Percentiles rank a stretch among this genome's conserved stretches.
Conservation (phyloP, 139 green algal genomes). For the Trebouxia sp. region DNA sequence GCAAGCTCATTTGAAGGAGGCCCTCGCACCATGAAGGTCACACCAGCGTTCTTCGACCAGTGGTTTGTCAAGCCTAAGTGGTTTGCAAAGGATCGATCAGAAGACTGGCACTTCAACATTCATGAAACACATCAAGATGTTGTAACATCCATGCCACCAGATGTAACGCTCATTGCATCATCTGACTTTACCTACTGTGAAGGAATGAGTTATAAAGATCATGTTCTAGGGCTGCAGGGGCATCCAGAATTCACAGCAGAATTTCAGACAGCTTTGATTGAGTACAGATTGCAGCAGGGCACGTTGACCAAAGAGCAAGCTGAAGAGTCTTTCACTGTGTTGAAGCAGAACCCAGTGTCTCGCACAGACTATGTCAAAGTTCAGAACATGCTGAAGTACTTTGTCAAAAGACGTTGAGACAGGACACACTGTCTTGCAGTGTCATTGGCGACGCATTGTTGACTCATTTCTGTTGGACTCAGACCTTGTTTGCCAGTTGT, state of each 20-base stretch:
- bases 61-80: constrained; percentile 7
- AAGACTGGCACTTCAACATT: constrained; percentile 9
- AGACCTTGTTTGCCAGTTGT: not conserved
- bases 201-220: not conserved
- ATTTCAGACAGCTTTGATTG: constrained; percentile 11
- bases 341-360: not conserved
- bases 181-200: constrained; percentile 18
- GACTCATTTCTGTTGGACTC: not conserved
- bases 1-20: not conserved
- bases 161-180: not conserved
- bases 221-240: constrained; percentile 1
- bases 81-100: not conserved
- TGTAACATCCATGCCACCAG: constrained; percentile 10
- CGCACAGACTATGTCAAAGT: not conserved
- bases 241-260: constrained; percentile 29
- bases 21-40: not conserved
- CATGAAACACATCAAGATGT: constrained; percentile 26
- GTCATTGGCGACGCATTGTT: no score
- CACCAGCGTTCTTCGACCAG: not conserved
- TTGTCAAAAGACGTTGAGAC: not conserved
- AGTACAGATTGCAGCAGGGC: not conserved
- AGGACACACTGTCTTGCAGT: not conserved
- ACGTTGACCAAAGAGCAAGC: not conserved
- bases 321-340: not conserved
- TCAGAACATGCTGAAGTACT: constrained; percentile 10